Conservation (phyloP, 805 yeast species). For the Spathaspora passalidarum region DNA sequence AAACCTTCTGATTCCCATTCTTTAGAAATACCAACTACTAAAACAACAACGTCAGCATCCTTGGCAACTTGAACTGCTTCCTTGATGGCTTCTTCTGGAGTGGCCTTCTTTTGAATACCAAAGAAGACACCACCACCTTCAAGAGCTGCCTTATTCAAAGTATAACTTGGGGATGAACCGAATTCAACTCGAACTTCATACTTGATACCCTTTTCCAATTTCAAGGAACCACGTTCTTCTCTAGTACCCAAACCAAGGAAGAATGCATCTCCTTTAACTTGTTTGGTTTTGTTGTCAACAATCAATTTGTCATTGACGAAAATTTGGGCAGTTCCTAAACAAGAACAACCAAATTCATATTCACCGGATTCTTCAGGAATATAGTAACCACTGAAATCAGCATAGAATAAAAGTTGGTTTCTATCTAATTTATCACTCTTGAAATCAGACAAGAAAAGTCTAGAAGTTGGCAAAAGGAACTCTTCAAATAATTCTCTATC, state of each 20-base stretch:
- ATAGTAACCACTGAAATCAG: constrained; percentile 41
- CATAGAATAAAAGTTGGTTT: constrained; percentile 31
- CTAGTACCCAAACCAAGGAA: constrained; percentile 47
- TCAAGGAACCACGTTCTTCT: constrained; percentile 37
- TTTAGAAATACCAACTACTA: constrained; percentile 23
- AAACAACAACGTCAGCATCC: constrained; percentile 25
- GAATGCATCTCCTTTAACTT: constrained; percentile 47
- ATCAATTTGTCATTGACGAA: constrained; percentile 51
- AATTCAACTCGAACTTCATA: constrained; percentile 48
- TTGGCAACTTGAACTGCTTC: constrained; percentile 25
- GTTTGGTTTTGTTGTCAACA: constrained; percentile 55
- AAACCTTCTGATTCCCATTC: constrained; percentile 33
- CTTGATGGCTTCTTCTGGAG: constrained; percentile 21
- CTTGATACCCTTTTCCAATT: constrained; percentile 40
- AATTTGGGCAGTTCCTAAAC: constrained; percentile 53
- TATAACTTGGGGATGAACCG: constrained; percentile 37
- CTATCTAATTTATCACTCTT: constrained; percentile 14
- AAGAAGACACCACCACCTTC: constrained; percentile 22
- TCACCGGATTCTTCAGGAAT: constrained; percentile 45
- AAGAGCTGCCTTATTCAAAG: constrained; percentile 12
- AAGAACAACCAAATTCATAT: constrained; percentile 51
- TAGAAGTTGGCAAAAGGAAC: constrained; percentile 14
- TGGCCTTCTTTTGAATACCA: constrained; percentile 21
- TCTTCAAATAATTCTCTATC: constrained; percentile 17
- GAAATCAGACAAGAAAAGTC: constrained; percentile 20